Evolutionary conservation across 2,329 filamentous ascomycete genomes (phyloP).

Genomic region (Geoglossum cookeanum): DNA sequence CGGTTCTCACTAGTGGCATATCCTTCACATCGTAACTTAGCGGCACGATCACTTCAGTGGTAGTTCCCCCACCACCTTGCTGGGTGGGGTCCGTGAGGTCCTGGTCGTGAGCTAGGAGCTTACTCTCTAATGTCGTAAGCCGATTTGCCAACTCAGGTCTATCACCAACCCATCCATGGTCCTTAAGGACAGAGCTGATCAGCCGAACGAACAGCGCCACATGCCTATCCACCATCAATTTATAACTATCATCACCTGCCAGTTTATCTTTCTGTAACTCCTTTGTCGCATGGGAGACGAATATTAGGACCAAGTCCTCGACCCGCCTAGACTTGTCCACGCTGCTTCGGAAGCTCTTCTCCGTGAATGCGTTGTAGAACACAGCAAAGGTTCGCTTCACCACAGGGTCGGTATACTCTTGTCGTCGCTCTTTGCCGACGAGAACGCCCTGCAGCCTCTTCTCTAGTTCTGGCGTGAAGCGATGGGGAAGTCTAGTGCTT

Average conservation of each 20-base stretch:
- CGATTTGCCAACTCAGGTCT: constrained; percentile 66
- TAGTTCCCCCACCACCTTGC: constrained; percentile 40
- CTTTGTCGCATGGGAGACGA: constrained; percentile 87
- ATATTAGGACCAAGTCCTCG: constrained; percentile 84
- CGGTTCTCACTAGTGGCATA: constrained; percentile 81
- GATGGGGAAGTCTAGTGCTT: constrained; percentile 51
- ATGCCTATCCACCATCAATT: constrained; percentile 79
- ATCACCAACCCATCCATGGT: constrained; percentile 70
- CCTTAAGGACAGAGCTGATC: constrained; percentile 58
- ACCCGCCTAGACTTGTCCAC: constrained; percentile 89
- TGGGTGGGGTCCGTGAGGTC: constrained; percentile 51
- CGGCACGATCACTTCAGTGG: constrained; percentile 65
- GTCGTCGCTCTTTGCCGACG: constrained; percentile 62
- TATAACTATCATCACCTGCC: constrained; percentile 72
- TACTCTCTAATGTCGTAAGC: constrained; percentile 70
- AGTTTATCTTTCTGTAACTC: constrained; percentile 63
- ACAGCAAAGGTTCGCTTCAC: constrained; percentile 90
- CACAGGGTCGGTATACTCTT: constrained; percentile 75
- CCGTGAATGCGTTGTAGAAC: constrained; percentile 84
- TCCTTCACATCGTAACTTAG: constrained; percentile 87
- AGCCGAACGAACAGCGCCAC: constrained; percentile 86
- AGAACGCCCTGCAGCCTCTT: constrained; percentile 69
- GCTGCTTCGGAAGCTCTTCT: constrained; percentile 67
- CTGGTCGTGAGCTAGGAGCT: constrained; percentile 83
- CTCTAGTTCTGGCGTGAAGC: constrained; percentile 49